Conservation (phyloP, 345 rosid species). For the Nephelium lappaceum region DNA sequence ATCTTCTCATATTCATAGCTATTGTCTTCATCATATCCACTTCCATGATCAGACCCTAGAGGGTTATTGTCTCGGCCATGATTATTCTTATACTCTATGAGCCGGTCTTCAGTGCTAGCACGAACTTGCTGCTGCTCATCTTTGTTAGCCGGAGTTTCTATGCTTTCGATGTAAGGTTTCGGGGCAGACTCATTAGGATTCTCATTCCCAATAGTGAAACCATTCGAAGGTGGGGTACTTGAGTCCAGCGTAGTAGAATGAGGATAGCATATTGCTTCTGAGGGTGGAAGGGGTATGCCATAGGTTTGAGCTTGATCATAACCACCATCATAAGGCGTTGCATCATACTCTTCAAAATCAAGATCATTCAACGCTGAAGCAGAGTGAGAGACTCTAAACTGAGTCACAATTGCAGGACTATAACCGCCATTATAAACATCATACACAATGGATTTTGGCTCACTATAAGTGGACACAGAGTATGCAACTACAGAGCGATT, state of each 20-base stretch:
- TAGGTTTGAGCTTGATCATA: slow-evolving; percentile 56
- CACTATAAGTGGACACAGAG: slow-evolving; percentile 47
- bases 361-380: slow-evolving; percentile 50
- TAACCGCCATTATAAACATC: slow-evolving; percentile 34
- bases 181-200: slow-evolving; percentile 20
- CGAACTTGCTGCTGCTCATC: slow-evolving; percentile 4
- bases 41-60: slow-evolving; percentile 13
- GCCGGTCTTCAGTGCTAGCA: neutral
- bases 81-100: neutral
- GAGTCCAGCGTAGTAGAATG: slow-evolving; percentile 29
- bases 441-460: slow-evolving; percentile 37
- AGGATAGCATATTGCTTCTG: slow-evolving; percentile 62
- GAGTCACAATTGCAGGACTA: slow-evolving; percentile 29
- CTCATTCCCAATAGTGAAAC: slow-evolving; percentile 35
- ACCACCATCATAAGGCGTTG: slow-evolving; percentile 81
- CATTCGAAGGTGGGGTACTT: slow-evolving; percentile 14
- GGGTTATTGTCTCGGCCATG: slow-evolving; percentile 22
- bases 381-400: slow-evolving; percentile 41
- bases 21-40: slow-evolving; percentile 15
- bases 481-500: slow-evolving; percentile 30
- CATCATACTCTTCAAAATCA: slow-evolving; percentile 68
- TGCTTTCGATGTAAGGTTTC: slow-evolving; percentile 30
- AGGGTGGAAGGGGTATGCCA: slow-evolving; percentile 66
- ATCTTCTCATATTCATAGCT: slow-evolving; percentile 28
- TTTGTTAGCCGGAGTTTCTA: slow-evolving; percentile 21